These are phyloP conservation scores for Protea cynaroides DNA, from an alignment of 164 flowering plant species.

Conservation along the genomic window DNA sequence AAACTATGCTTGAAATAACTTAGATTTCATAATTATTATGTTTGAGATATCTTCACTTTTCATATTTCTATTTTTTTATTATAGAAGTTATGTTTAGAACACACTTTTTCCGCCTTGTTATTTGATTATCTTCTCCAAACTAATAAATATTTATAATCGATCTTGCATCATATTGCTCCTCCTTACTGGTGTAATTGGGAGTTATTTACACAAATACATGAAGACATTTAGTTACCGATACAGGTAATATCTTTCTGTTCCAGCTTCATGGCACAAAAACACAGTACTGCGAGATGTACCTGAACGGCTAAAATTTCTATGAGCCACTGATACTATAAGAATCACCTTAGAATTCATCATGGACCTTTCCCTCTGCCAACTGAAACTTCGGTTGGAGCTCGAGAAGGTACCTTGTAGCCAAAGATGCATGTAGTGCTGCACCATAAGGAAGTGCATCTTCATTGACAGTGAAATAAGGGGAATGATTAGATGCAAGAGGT, in stretches of 20 bases:
- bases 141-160: no score
- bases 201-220: no score
- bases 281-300: background rate
- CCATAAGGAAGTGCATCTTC: slow-evolving; percentile 68
- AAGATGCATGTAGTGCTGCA: slow-evolving; percentile 75
- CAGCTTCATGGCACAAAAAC: background rate
- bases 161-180: no score
- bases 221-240: background rate
- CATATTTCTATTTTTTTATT: no score
- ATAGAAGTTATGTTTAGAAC: no score
- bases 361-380: slow-evolving; percentile 6
- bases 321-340: background rate
- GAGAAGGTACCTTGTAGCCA: slow-evolving; percentile 50
- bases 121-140: no score
- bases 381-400: slow-evolving; percentile 15
- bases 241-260: background rate
- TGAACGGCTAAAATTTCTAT: background rate
- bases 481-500: slow-evolving; percentile 28
- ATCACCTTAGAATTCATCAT: slow-evolving; percentile 21
- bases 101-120: no score
- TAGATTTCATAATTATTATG: no score
- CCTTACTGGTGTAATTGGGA: no score
- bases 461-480: slow-evolving; percentile 49
- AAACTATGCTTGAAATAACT: no score
- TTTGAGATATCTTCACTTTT: no score